These are phyloP conservation scores for Magnolia changhungtana DNA, from an alignment of 164 flowering plant species.

Conservation along the genomic window DNA sequence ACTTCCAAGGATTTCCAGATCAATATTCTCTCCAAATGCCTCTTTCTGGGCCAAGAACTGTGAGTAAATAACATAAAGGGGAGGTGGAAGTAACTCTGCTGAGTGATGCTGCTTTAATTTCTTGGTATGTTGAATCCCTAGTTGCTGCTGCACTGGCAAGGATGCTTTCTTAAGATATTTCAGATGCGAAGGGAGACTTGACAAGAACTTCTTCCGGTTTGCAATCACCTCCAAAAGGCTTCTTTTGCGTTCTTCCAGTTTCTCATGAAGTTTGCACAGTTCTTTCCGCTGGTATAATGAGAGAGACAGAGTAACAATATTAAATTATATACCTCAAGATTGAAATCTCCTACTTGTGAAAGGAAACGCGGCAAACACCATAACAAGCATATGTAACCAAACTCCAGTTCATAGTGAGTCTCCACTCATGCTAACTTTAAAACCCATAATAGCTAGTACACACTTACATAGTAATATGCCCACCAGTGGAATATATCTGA, in stretches of 20 bases:
- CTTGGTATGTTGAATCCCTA: conserved; percentile 78
- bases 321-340: neutral
- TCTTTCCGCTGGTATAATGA: conserved; percentile 75
- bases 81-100: conserved; percentile 94
- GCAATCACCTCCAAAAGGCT: conserved; percentile 69
- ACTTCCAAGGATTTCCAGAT: conserved; percentile 83
- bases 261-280: conserved; percentile 67
- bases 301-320: neutral
- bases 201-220: conserved; percentile 80
- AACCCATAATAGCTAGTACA: neutral
- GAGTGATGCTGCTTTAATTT: conserved; percentile 78
- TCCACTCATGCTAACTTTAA: neutral
- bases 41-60: conserved; percentile 91
- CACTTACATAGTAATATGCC: no score
- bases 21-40: conserved; percentile 90
- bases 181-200: conserved; percentile 94
- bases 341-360: neutral
- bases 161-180: conserved; percentile 97
- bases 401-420: neutral
- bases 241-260: conserved; percentile 70
- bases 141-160: conserved; percentile 85
- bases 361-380: neutral
- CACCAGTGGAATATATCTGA: no score
- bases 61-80: conserved; percentile 84
- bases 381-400: neutral